A percentile compares a stretch with the other conserved stretches of the same genome.
Evolutionary conservation across 352 stramenopile species (phyloP).

Genomic region (Globisporangium abappressorium): DNA sequence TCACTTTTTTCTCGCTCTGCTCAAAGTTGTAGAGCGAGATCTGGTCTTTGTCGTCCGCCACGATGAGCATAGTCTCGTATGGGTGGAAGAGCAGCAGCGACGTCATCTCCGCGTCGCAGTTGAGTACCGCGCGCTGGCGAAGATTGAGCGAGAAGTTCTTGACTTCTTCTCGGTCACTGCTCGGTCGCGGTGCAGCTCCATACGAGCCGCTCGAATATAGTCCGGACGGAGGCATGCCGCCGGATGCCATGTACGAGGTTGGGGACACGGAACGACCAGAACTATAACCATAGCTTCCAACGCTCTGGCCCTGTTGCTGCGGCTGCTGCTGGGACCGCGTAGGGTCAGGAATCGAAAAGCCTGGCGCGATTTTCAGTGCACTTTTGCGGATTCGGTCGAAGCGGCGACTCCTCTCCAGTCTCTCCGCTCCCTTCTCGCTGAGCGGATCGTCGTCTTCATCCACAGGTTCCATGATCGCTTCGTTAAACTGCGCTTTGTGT

Average conservation of each 20-base stretch:
- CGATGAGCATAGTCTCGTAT: slow-evolving; percentile 92
- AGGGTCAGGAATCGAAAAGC: slow-evolving; percentile 35
- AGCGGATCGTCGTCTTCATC: slow-evolving; percentile 76
- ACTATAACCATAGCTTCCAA: slow-evolving; percentile 14
- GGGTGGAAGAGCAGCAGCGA: slow-evolving; percentile 96
- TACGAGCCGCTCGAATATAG: slow-evolving; percentile 33
- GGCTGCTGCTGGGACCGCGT: background rate
- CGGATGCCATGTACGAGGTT: slow-evolving; percentile 15
- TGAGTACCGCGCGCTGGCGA: slow-evolving; percentile 89
- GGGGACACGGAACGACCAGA: slow-evolving; percentile 16
- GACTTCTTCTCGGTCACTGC: slow-evolving; percentile 57
- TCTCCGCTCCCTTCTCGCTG: slow-evolving; percentile 67
- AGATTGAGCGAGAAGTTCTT: slow-evolving; percentile 85
- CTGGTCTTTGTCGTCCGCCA: slow-evolving; percentile 93
- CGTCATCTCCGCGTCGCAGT: slow-evolving; percentile 93
- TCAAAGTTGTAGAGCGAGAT: slow-evolving; percentile 96
- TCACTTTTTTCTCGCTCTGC: slow-evolving; percentile 77
- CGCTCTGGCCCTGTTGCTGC: background rate
- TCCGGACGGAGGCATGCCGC: slow-evolving; percentile 21
- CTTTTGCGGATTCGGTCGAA: slow-evolving; percentile 61
- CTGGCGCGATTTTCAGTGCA: slow-evolving; percentile 58
- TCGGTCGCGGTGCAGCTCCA: slow-evolving; percentile 24
- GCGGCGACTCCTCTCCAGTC: slow-evolving; percentile 55
- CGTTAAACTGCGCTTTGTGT: slow-evolving; percentile 70
- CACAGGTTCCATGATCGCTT: slow-evolving; percentile 57